Percentiles rank a stretch among this genome's conserved stretches.
Evolutionary conservation across 2,329 filamentous ascomycete genomes (phyloP).

Genomic region (Fusarium citri): DNA sequence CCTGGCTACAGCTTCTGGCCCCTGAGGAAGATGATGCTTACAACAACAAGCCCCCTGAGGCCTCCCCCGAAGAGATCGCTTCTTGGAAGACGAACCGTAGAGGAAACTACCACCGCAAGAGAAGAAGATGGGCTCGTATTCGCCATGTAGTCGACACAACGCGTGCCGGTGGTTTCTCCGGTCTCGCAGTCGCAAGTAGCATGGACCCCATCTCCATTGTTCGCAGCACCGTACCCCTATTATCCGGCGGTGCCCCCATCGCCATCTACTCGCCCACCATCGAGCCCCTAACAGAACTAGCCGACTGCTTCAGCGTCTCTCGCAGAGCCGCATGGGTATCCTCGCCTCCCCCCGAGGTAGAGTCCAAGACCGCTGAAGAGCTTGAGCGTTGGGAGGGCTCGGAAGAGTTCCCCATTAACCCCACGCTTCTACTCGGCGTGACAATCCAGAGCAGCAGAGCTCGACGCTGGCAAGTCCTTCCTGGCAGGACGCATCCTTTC

Average conservation of each 20-base stretch:
- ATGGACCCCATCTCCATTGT: slow-evolving; percentile 86
- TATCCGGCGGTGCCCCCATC: slow-evolving; percentile 84
- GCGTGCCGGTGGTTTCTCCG: slow-evolving; percentile 81
- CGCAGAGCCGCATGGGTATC: slow-evolving; percentile 80
- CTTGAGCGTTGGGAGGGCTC: slow-evolving; percentile 69
- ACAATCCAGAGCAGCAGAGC: slow-evolving; percentile 84
- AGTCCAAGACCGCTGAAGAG: slow-evolving; percentile 59
- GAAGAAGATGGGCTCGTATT: slow-evolving; percentile 80
- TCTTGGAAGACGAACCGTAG: slow-evolving; percentile 84
- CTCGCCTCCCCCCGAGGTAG: slow-evolving; percentile 60
- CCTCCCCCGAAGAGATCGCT: slow-evolving; percentile 70
- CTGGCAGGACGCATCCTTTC: slow-evolving; percentile 89
- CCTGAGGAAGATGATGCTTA: slow-evolving; percentile 82
- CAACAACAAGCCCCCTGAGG: slow-evolving; percentile 68
- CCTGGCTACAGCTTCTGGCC: slow-evolving; percentile 90
- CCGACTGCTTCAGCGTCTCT: slow-evolving; percentile 86
- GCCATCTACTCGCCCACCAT: slow-evolving; percentile 86
- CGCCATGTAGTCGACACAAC: slow-evolving; percentile 80
- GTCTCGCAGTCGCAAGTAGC: slow-evolving; percentile 81
- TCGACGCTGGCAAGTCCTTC: slow-evolving; percentile 89
- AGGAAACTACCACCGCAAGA: slow-evolving; percentile 89
- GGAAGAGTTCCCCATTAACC: slow-evolving; percentile 87
- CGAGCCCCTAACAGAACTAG: slow-evolving; percentile 81
- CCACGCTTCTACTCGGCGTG: slow-evolving; percentile 82
- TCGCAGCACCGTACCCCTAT: slow-evolving; percentile 78